Evolutionary conservation across 306 rosid genomes (phyloP).

Genomic region (Vachellia collinsii): DNA sequence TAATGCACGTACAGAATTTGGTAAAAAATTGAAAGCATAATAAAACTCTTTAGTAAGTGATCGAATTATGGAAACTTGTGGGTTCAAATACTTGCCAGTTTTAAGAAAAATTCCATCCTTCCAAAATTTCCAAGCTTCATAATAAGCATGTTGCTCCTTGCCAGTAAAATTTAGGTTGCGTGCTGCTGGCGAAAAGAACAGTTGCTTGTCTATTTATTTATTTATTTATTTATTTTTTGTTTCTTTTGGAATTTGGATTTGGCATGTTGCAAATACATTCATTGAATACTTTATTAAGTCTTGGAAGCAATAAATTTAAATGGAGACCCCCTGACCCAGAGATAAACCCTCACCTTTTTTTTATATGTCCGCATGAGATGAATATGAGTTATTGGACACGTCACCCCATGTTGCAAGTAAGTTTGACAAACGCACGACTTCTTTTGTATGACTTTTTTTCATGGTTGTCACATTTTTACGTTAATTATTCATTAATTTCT

Average conservation of each 20-base stretch:
- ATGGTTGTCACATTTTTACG: neutral
- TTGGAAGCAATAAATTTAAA: neutral
- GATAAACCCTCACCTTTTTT: neutral
- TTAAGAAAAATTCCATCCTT: neutral
- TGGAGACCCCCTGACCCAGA: neutral
- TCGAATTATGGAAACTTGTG: neutral
- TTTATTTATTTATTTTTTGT: no score
- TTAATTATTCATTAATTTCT: neutral
- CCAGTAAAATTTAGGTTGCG: neutral
- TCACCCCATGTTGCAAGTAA: neutral
- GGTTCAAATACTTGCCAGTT: neutral
- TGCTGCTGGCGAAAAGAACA: neutral
- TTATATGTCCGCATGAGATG: neutral
- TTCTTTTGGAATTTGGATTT: neutral
- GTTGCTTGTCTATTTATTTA: neutral
- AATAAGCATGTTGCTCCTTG: neutral
- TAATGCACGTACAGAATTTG: neutral
- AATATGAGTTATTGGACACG: neutral
- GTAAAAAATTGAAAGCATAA: neutral
- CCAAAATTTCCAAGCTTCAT: neutral
- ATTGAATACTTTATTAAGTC: neutral
- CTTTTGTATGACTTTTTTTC: neutral
- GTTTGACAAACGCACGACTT: neutral
- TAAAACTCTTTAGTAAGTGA: neutral
- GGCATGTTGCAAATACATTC: neutral